Percentiles rank a stretch among this genome's conserved stretches.
phyloP scores from a whole-genome alignment of 768 basidiomycete genomes.

The Gloeostereum incarnatum region DNA sequence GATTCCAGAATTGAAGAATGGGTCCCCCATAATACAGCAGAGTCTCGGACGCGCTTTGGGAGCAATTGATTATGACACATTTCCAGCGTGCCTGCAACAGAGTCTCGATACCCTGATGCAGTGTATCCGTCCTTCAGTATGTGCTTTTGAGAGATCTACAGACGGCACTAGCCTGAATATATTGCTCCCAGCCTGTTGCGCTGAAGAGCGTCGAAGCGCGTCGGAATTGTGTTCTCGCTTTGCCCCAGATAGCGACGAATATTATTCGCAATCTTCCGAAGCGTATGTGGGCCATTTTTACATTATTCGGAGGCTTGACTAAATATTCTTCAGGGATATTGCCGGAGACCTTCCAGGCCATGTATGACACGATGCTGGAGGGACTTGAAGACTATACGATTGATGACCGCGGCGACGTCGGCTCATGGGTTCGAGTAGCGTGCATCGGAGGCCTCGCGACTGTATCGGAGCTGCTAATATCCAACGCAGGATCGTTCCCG shows the following conservation, averaged over 20 bases:
- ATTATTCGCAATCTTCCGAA: slow-evolving; percentile 28
- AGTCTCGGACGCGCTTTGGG: slow-evolving; percentile 67
- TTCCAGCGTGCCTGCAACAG: slow-evolving; percentile 43
- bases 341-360: slow-evolving; percentile 28
- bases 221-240: slow-evolving; percentile 36
- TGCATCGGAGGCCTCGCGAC: slow-evolving; percentile 60
- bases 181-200: slow-evolving; percentile 12
- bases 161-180: slow-evolving; percentile 10
- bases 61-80: slow-evolving; percentile 49
- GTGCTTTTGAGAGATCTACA: slow-evolving; percentile 12
- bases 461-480: slow-evolving; percentile 42
- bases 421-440: slow-evolving; percentile 87
- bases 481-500: slow-evolving; percentile 26
- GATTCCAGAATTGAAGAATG: slow-evolving; percentile 49
- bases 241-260: slow-evolving; percentile 29
- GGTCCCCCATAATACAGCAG: slow-evolving; percentile 53
- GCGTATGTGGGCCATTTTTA: slow-evolving; percentile 23
- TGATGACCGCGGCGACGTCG: slow-evolving; percentile 94
- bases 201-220: slow-evolving; percentile 46
- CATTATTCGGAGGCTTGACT: slow-evolving; percentile 4
- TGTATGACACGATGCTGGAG: slow-evolving; percentile 49
- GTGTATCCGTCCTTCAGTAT: slow-evolving; percentile 46
- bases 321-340: slow-evolving; percentile 32
- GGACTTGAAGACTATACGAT: slow-evolving; percentile 86
- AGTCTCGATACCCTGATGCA: slow-evolving; percentile 52